Evolutionary conservation across 2,329 filamentous ascomycete species (phyloP), one percentile per base, ranked within the genome.

Genomic region (Aspergillus calidoustus): DNA sequence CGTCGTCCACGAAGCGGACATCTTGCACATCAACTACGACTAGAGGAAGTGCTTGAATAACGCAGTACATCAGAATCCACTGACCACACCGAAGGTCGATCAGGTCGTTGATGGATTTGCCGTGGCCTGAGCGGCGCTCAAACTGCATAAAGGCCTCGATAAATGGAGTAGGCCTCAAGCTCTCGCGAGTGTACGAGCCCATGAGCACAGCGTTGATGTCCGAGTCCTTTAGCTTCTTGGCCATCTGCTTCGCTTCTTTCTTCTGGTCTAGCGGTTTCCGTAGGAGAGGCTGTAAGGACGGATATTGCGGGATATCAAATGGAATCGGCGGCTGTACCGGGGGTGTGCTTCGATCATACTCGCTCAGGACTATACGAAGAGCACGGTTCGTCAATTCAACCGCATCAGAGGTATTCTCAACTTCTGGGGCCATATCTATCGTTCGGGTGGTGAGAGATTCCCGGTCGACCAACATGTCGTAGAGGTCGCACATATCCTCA

Each of bases 321-420:
- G 95, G 94, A 59, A 98, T 88, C 0, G 94, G 92, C 0, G 95
- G 95, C 62, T 94, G 86, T 0, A 98, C 93, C 0, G 95, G 95
- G 1, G 94, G 92, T 15, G 89, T 91, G 8, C 91, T 94, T 62
- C 90, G 87, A 74, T 99, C 95, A 71, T 93, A 97, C 77, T 98
- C 94, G 67, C 86, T 89, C 65, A 97, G 83, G 13, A 97, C 86
- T 64, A 88, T 89, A 57, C 94, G 88, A 50, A 98, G 81, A 2
- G 91, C 92, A 44, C 88, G 84, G 28, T 87, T 82, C 11, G 86
- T 83, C 25, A 89, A 85, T 63, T 90, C 87, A 23, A 84, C 81
- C 4, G 74, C 66, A 51, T 80, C 79, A 13, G 80, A 77, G 3
- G 80, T 75, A 11, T 81, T 80, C 8, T 79, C 78, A 17, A 85